phyloP scores from a whole-genome alignment of 2,329 filamentous ascomycete species.

The Nemania sp. region DNA sequence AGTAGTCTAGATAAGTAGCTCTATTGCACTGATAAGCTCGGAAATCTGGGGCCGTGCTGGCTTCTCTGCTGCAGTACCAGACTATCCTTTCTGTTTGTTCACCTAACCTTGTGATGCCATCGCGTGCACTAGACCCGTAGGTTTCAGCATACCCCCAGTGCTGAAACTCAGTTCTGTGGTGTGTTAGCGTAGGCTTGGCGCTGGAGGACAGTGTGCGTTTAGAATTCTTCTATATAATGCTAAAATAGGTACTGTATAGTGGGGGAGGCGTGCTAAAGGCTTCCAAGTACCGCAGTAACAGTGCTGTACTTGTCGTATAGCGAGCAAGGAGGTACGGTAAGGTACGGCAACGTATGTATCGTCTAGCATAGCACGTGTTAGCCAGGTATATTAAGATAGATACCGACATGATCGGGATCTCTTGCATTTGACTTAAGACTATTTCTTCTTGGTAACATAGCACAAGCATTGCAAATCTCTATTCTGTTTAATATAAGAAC shows the following conservation, averaged over 20 bases:
- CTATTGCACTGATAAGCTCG: constrained; percentile 25
- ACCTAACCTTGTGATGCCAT: constrained; percentile 32
- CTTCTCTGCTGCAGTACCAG: not conserved
- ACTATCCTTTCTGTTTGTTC: not conserved
- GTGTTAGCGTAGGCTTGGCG: constrained; percentile 19
- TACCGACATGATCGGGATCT: not conserved
- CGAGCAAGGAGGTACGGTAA: not conserved
- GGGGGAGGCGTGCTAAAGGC: not conserved
- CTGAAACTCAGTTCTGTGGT: constrained; percentile 28
- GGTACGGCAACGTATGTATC: not conserved
- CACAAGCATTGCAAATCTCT: not conserved
- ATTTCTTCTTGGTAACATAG: not conserved
- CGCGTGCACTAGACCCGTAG: constrained; percentile 19
- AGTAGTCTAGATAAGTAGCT: constrained; percentile 1
- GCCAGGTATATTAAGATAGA: not conserved
- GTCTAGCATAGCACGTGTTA: not conserved
- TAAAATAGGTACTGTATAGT: not conserved
- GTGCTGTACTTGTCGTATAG: not conserved
- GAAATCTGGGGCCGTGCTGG: constrained; percentile 23
- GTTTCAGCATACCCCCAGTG: constrained; percentile 29
- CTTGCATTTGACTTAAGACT: not conserved
- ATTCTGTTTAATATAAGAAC: constrained; percentile 26
- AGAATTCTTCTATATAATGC: not conserved
- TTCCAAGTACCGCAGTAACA: not conserved
- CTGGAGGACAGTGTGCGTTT: not conserved